Percentiles rank a stretch among this genome's conserved stretches.
phyloP scores from a whole-genome alignment of 116 monocot species.

The Cymodocea nodosa region DNA sequence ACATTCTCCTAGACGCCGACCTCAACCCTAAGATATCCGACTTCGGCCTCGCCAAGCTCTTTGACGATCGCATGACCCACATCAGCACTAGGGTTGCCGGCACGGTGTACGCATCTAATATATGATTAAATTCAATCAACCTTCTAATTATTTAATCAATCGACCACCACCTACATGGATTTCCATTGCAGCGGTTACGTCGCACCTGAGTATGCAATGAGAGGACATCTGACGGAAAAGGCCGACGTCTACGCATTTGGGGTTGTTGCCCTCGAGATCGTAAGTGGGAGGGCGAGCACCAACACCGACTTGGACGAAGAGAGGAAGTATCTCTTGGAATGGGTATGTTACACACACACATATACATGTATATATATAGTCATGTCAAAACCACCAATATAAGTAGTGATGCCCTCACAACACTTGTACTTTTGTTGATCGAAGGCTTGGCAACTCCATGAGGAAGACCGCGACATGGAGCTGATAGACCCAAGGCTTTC shows the following conservation, averaged over 20 bases:
- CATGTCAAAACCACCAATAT: not conserved
- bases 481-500: not conserved
- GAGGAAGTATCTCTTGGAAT: not conserved
- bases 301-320: not conserved
- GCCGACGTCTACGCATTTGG: not conserved
- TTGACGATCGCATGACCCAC: slow-evolving; percentile 54
- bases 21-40: slow-evolving; percentile 63
- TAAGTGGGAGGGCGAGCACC: not conserved
- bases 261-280: not conserved
- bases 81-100: slow-evolving; percentile 67
- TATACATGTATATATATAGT: not conserved
- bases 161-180: not conserved
- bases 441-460: not conserved
- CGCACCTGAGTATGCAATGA: not conserved
- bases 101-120: slow-evolving; percentile 35
- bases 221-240: not conserved
- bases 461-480: not conserved
- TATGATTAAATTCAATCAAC: not conserved
- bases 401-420: not conserved
- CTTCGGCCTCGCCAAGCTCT: slow-evolving; percentile 64
- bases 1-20: slow-evolving; percentile 46
- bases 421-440: not conserved
- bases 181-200: not conserved
- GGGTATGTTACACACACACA: not conserved
- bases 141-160: too few relatives aligned